A percentile compares a stretch with the other conserved stretches of the same genome.
Evolutionary conservation across 805 yeast genomes (phyloP).

Genomic region (Citeromyces nyonsensis): DNA sequence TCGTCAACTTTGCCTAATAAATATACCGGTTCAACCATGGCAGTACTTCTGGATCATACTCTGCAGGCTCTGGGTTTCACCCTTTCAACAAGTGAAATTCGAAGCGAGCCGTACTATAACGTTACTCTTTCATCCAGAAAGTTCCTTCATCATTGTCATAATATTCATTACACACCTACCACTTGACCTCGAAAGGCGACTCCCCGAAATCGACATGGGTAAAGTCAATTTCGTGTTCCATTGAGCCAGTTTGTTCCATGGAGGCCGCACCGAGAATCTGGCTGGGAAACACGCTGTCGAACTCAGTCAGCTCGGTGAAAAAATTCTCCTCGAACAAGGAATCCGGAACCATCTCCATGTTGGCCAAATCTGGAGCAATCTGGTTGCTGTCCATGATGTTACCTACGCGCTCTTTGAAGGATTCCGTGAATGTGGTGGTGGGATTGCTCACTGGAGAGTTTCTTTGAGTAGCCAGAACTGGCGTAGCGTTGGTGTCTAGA

Average conservation of each 20-base stretch:
- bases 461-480: background rate
- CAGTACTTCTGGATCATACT: no score
- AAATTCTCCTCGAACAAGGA: slow-evolving; percentile 1
- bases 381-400: background rate
- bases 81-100: no score
- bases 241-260: background rate
- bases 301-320: slow-evolving; percentile 2
- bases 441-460: background rate
- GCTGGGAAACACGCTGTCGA: background rate
- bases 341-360: background rate
- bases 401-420: background rate
- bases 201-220: slow-evolving; percentile 17
- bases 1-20: no score
- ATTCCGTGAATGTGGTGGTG: background rate
- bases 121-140: no score
- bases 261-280: background rate
- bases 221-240: slow-evolving; percentile 18
- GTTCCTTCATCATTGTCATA: background rate
- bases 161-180: no score
- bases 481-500: slow-evolving; percentile 3
- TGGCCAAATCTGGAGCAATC: background rate
- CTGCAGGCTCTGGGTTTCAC: no score
- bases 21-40: no score
- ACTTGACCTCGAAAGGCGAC: slow-evolving; percentile 7
- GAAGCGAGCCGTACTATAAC: no score